Evolutionary conservation across 2,329 filamentous ascomycete species (phyloP).

Genomic region (Microascus cirrosus): DNA sequence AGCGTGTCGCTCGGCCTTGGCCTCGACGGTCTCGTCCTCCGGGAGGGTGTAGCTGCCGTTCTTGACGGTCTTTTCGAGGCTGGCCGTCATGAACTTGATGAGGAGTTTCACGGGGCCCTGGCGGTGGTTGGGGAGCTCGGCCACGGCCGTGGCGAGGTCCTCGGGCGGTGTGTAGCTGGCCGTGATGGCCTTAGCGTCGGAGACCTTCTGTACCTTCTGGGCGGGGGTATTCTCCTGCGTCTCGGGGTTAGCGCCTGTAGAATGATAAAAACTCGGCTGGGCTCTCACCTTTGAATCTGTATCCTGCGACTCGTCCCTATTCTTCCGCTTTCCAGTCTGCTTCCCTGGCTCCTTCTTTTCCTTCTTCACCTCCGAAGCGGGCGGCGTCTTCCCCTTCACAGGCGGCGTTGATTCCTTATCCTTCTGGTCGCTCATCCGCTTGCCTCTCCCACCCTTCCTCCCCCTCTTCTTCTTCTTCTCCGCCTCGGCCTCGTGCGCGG

Average conservation of each 20-base stretch:
- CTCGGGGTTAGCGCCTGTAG: neutral
- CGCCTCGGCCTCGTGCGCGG: conserved; percentile 50
- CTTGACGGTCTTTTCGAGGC: conserved; percentile 58
- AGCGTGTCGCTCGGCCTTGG: conserved; percentile 58
- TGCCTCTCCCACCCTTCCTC: conserved; percentile 53
- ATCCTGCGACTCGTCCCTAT: conserved; percentile 44
- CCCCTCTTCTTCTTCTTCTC: conserved; percentile 43
- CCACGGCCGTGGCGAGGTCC: conserved; percentile 38
- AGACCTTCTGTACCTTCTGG: conserved; percentile 43
- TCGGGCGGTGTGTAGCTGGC: conserved; percentile 34
- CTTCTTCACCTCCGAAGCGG: conserved; percentile 24
- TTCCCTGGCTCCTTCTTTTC: conserved; percentile 32
- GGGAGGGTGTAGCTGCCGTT: conserved; percentile 51
- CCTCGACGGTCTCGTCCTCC: conserved; percentile 50
- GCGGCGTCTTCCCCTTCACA: conserved; percentile 6
- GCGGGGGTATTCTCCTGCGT: conserved; percentile 21
- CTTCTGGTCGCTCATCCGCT: conserved; percentile 53
- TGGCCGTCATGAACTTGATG: conserved; percentile 54
- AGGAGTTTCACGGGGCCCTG: conserved; percentile 60
- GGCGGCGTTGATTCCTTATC: conserved; percentile 8
- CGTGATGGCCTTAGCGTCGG: conserved; percentile 32
- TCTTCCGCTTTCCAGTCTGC: conserved; percentile 44
- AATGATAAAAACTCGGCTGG: neutral
- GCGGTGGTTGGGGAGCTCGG: conserved; percentile 50
- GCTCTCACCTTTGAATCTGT: conserved; percentile 34